Evolutionary conservation across 805 yeast genomes (phyloP).

Genomic region (Candida insectorum): DNA sequence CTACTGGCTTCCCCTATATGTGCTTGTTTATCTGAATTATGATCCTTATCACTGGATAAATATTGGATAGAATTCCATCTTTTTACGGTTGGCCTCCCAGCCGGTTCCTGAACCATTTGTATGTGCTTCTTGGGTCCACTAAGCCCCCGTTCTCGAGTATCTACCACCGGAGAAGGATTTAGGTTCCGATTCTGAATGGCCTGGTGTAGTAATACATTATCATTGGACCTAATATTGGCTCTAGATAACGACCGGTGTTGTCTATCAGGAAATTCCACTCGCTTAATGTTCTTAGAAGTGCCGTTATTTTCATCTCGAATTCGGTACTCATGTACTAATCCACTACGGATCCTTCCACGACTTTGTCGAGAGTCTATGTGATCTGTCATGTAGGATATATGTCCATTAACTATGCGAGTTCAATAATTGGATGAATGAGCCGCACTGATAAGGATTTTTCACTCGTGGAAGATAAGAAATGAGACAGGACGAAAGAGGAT

Average conservation of each 20-base stretch:
- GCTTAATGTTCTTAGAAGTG: constrained; percentile 1
- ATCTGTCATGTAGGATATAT: no score
- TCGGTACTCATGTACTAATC: constrained; percentile 3
- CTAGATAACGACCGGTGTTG: constrained; percentile 11
- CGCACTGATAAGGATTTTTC: constrained; percentile 4
- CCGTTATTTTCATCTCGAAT: constrained; percentile 8
- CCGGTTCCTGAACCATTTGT: no score
- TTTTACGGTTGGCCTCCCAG: constrained; percentile 12
- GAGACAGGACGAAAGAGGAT: no score
- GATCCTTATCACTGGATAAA: not conserved
- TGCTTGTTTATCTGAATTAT: not conserved
- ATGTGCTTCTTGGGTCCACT: no score
- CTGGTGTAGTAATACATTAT: not conserved
- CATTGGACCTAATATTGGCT: no score
- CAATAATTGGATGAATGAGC: not conserved
- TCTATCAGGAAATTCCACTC: constrained; percentile 1
- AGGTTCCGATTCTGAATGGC: constrained; percentile 8
- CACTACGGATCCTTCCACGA: constrained; percentile 5
- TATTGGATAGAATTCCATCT: constrained; percentile 15
- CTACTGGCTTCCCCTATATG: constrained; percentile 9
- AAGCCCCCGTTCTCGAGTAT: no score
- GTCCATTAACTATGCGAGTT: constrained; percentile 1
- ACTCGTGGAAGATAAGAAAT: constrained; percentile 3
- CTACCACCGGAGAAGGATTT: no score
- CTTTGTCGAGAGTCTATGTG: no score